Base-by-base conservation (phyloP, 1,139 yeast genomes). In the Lodderomyces orthopsilosis region DNA sequence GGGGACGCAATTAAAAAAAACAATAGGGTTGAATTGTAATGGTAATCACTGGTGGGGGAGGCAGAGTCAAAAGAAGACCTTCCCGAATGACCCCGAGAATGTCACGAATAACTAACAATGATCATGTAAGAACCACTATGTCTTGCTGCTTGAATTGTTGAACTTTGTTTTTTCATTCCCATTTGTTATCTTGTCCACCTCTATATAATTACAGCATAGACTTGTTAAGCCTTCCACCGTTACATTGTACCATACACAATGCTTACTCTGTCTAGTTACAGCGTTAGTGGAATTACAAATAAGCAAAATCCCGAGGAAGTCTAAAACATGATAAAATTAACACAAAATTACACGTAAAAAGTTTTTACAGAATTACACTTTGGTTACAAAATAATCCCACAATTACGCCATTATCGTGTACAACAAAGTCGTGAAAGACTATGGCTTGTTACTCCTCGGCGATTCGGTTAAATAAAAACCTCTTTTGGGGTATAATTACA, bases 281-380 rank as follows among this genome's bases (percentile, higher is more conserved):
- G n/a, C 15, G 32, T 27, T 27, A 15, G 19, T 15, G 19, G 3
- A 9, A 30, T 30, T 30, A 27, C 17, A 27, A 12, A 13, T 5
- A 13, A 6, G 7, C 34, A 30, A 30, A 30, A 30, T 30, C 34
- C 34, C 34, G 34, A 30, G 34, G 34, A 14, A 30, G 34, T 30
- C 15, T 27, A 13, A 27, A 13, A 15, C 34, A 15, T n/a, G n/a
- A 15, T 15, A 13, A 15, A 14, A 30, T 10, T 3, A 15, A 15
- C 34, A 30, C 34, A 30, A 30, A 30, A 30, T 15, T 7, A 30
- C 34, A 17, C 19, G 19, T 30, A 4, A 30, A 30, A 10, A 30
- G 15, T 30, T n/a, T n/a, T 3, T 27, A 27, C 27, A 24, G n/a
- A 24, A 8, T 10, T 24, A 24, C 12, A 7, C 32, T 27, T 15